A percentile compares a stretch with the other conserved stretches of the same genome.
These are phyloP conservation scores for Phylloporus rhodoxanthus DNA, from an alignment of 768 basidiomycete species.

Conservation along the genomic window DNA sequence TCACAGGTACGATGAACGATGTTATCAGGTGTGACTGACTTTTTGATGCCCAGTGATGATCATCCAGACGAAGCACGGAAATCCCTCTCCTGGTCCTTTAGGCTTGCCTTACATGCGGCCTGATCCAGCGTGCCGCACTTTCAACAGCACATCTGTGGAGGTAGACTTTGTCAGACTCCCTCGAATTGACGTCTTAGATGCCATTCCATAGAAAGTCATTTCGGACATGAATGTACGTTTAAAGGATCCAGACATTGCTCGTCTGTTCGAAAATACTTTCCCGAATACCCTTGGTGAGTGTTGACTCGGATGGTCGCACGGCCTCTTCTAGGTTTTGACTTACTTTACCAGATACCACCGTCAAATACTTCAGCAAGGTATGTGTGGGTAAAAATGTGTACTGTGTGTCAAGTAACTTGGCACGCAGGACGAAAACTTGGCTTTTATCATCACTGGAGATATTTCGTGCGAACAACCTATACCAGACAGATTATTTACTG, in stretches of 20 bases:
- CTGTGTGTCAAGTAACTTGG: slow-evolving; percentile 2
- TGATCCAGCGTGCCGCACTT: slow-evolving; percentile 62
- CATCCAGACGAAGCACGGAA: slow-evolving; percentile 52
- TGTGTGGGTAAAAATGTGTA: neutral
- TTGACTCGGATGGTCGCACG: neutral
- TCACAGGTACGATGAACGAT: slow-evolving; percentile 39
- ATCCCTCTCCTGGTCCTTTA: slow-evolving; percentile 53
- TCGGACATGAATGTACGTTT: slow-evolving; percentile 64
- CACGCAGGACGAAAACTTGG: slow-evolving; percentile 57
- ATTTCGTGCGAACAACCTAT: slow-evolving; percentile 53
- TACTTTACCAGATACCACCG: slow-evolving; percentile 57
- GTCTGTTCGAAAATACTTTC: slow-evolving; percentile 77
- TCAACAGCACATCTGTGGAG: slow-evolving; percentile 71
- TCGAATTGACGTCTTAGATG: neutral
- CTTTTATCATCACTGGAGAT: slow-evolving; percentile 79
- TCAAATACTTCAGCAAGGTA: slow-evolving; percentile 67
- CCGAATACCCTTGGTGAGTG: slow-evolving; percentile 70
- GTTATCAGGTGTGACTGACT: neutral
- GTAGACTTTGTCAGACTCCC: slow-evolving; percentile 30
- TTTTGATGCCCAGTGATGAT: neutral
- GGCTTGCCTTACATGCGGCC: slow-evolving; percentile 71
- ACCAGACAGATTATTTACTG: slow-evolving; percentile 1
- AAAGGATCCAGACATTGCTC: slow-evolving; percentile 72
- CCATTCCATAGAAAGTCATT: slow-evolving; percentile 53
- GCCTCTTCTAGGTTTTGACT: neutral